Percentiles rank a stretch among this genome's conserved stretches.
Conservation (phyloP, 441 rosid species). For the Manihot esculenta region DNA sequence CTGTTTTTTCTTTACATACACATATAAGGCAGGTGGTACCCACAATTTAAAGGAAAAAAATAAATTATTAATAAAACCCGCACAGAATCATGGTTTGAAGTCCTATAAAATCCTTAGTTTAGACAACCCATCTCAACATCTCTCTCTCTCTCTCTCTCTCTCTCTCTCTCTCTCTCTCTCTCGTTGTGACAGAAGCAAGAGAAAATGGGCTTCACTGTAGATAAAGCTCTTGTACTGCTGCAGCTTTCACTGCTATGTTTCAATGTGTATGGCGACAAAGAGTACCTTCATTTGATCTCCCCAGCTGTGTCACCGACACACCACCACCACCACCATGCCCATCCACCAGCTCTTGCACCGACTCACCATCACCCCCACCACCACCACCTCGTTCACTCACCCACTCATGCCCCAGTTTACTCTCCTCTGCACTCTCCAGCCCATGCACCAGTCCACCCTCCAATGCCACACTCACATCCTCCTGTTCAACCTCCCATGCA, state of each 20-base stretch:
- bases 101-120: constrained; percentile 25
- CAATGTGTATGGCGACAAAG: constrained; percentile 25
- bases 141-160: constrained; percentile 2
- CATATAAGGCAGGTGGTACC: too few species aligned
- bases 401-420: neutral
- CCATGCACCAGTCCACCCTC: too few species aligned
- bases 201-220: constrained; percentile 20
- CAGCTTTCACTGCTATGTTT: constrained; percentile 32
- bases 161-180: too few species aligned
- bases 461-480: too few species aligned
- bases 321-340: constrained; percentile 21
- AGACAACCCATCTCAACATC: neutral
- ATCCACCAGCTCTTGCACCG: constrained; percentile 33
- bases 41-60: neutral
- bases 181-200: neutral
- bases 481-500: too few species aligned
- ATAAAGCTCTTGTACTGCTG: constrained; percentile 24
- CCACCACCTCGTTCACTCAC: constrained; percentile 7
- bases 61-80: constrained; percentile 21
- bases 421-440: too few species aligned
- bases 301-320: constrained; percentile 28
- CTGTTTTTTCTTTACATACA: too few species aligned
- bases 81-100: constrained; percentile 28
- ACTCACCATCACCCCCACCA: too few species aligned
- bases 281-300: constrained; percentile 13